Base-by-base conservation (phyloP, 331 rosid genomes). In the Phaseolus coccineus region DNA sequence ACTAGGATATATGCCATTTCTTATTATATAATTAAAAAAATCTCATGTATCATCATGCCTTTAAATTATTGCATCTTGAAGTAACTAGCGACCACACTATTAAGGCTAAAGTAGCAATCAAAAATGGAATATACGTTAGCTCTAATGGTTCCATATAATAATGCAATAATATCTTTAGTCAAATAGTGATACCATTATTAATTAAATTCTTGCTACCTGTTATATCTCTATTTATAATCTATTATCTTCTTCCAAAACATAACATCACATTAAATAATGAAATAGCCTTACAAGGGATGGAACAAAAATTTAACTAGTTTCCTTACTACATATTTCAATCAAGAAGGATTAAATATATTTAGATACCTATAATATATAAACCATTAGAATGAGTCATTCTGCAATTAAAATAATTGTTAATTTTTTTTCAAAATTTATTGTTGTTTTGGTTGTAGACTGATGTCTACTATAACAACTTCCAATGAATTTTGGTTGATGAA, bases 31-130 rank as follows among this genome's bases (percentile, higher is more conserved):
- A 16, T 4, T 2, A 39, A 6, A 51, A 70, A 35, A 15, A 15
- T n/a, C 61, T 48, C 44, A 70, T 70, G 74, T 28, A 48, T 70
- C 73, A 68, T 7, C 73, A 68, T 7, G 44, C 61, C 75, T 30
- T 47, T 5, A 6, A 61, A 74, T 46, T 15, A 12, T 61, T 42
- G 35, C 46, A 28, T 42, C 37, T 58, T 8, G 3, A 74, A 58
- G n/a, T 47, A 57, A 25, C 44, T 8, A 58, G 31, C 57, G 2
- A 74, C n/a, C 3, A 25, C 33, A 58, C 3, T 5, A 15, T 28
- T 25, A 27, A 51, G 28, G 30, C n/a, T 58, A 12, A 11, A 40
- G 58, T 59, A 13, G 33, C 30, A 74, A 74, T 61, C 16, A 1
- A 63, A 19, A 24, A 22, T 62, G 71, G 33, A 59, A 76, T 62